Evolutionary conservation across 176 grass and related monocot species (phyloP).

Genomic region (Bothriochloa decipiens): DNA sequence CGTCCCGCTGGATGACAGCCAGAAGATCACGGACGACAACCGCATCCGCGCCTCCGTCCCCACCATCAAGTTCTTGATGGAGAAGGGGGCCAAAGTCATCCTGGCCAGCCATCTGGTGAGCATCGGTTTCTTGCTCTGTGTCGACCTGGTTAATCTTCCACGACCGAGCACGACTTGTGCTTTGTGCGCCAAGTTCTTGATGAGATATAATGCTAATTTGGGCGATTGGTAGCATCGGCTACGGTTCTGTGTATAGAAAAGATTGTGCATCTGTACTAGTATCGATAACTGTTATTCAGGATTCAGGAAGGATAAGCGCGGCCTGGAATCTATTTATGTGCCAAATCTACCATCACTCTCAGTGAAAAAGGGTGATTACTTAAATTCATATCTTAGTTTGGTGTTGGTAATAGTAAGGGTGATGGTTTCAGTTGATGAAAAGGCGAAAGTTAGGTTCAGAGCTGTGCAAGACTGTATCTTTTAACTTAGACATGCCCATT

Average conservation of each 20-base stretch:
- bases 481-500: neutral
- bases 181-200: neutral
- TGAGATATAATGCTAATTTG: neutral
- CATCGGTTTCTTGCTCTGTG: neutral
- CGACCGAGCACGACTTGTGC: too few species aligned
- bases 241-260: neutral
- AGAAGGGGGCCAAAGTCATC: conserved; percentile 71
- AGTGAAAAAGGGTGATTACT: neutral
- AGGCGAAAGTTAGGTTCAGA: neutral
- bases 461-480: neutral
- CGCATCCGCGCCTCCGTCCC: conserved; percentile 80
- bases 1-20: conserved; percentile 78
- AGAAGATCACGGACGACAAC: conserved; percentile 73
- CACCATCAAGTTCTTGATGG: conserved; percentile 75
- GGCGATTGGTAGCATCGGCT: neutral
- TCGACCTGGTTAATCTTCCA: neutral
- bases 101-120: conserved; percentile 79
- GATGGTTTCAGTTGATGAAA: neutral
- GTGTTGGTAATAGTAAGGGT: neutral
- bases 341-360: neutral
- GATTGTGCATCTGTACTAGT: neutral
- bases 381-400: neutral
- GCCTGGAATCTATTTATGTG: neutral
- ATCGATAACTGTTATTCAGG: neutral
- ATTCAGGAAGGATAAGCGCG: neutral